These are phyloP conservation scores for Mucor irregularis DNA, from an alignment of 371 early-diverging fungal species.

Conservation along the genomic window DNA sequence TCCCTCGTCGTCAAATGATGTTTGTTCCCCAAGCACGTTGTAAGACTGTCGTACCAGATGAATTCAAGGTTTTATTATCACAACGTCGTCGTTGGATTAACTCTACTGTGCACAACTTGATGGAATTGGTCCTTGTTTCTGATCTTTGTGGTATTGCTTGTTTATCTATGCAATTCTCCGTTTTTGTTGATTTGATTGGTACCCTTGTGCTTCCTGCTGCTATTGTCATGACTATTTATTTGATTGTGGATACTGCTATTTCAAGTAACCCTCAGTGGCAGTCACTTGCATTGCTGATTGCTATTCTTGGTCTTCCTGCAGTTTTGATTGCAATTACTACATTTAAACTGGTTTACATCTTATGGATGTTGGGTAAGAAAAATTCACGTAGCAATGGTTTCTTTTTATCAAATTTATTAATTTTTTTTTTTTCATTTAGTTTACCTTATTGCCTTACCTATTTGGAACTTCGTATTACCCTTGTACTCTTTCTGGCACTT, in stretches of 20 bases:
- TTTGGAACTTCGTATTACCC: slow-evolving; percentile 96
- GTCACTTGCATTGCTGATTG: slow-evolving; percentile 71
- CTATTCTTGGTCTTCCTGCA: slow-evolving; percentile 80
- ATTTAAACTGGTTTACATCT: slow-evolving; percentile 70
- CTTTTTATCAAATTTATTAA: background rate
- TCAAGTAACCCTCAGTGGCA: slow-evolving; percentile 56
- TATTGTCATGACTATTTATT: slow-evolving; percentile 83
- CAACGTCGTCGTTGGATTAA: slow-evolving; percentile 99
- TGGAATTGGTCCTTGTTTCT: slow-evolving; percentile 91
- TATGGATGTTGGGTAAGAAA: slow-evolving; percentile 70
- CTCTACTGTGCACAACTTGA: slow-evolving; percentile 95
- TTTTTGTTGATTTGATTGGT: slow-evolving; percentile 95
- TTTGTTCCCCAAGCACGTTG: slow-evolving; percentile 94
- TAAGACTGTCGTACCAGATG: slow-evolving; percentile 93
- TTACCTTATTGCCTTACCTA: slow-evolving; percentile 72
- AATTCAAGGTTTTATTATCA: slow-evolving; percentile 87
- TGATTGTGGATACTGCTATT: slow-evolving; percentile 59
- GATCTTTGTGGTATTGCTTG: slow-evolving; percentile 98
- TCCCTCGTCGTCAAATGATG: slow-evolving; percentile 89
- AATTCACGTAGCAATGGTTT: background rate
- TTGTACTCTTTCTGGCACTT: slow-evolving; percentile 93
- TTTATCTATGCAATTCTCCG: slow-evolving; percentile 98
- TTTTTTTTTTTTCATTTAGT: slow-evolving; percentile 27
- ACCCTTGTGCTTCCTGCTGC: slow-evolving; percentile 97
- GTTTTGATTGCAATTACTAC: slow-evolving; percentile 86